Evolutionary conservation across 2,329 filamentous ascomycete species (phyloP).

Genomic region (Metarhizium humberi): DNA sequence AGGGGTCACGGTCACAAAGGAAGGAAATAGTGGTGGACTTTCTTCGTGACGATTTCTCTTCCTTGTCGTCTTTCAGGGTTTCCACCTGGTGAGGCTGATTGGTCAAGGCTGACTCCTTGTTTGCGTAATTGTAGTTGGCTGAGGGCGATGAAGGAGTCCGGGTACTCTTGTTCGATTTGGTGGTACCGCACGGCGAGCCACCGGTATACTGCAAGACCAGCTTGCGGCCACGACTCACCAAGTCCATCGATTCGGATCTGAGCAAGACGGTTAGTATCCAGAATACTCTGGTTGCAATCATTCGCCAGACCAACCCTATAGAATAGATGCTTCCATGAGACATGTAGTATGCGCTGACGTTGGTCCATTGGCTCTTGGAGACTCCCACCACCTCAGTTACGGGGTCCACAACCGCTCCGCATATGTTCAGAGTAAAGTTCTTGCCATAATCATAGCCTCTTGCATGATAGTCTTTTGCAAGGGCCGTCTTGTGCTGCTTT

Average conservation of each 20-base stretch:
- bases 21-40: conserved; percentile 89
- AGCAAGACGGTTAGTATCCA: not conserved
- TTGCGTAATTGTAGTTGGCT: not conserved
- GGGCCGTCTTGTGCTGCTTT: conserved; percentile 32
- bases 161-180: conserved; percentile 24
- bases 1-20: conserved; percentile 78
- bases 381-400: conserved; percentile 56
- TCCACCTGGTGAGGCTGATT: conserved; percentile 8
- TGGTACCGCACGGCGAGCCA: conserved; percentile 60
- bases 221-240: conserved; percentile 58
- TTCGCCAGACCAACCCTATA: conserved; percentile 52
- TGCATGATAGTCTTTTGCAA: conserved; percentile 48
- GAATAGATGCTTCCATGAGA: conserved; percentile 58
- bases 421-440: conserved; percentile 81
- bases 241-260: conserved; percentile 38
- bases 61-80: conserved; percentile 18
- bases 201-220: conserved; percentile 68
- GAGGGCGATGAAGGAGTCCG: not conserved
- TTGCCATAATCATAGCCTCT: conserved; percentile 68
- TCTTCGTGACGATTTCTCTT: conserved; percentile 27
- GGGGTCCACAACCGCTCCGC: conserved; percentile 61
- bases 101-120: not conserved
- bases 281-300: not conserved
- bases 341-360: conserved; percentile 72
- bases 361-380: conserved; percentile 51